Evolutionary conservation across 1,139 yeast genomes (phyloP).

Genomic region (Scheffersomyces illinoinensis): DNA sequence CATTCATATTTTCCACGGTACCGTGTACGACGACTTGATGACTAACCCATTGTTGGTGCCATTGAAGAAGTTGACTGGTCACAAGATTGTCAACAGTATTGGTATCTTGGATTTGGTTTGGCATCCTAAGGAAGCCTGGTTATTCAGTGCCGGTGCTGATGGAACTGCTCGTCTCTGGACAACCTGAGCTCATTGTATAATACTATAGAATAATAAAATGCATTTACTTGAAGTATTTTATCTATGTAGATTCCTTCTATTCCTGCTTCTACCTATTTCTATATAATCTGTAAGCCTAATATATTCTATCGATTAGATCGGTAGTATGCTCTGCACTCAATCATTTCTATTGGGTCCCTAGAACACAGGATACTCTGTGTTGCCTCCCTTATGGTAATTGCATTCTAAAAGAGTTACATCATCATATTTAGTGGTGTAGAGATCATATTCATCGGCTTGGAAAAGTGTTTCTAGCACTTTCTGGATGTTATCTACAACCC

Average conservation of each 20-base stretch:
- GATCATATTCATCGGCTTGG: slow-evolving; percentile 20
- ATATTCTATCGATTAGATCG: too few relatives aligned
- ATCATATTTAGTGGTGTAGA: slow-evolving; percentile 22
- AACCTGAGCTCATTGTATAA: slow-evolving; percentile 35
- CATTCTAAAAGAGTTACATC: slow-evolving; percentile 16
- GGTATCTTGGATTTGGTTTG: slow-evolving; percentile 91
- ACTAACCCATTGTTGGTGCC: slow-evolving; percentile 96
- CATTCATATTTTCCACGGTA: slow-evolving; percentile 93
- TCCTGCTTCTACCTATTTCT: too few relatives aligned
- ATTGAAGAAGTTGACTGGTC: slow-evolving; percentile 92
- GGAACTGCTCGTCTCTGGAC: slow-evolving; percentile 97
- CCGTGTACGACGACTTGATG: slow-evolving; percentile 94
- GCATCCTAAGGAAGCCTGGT: slow-evolving; percentile 99
- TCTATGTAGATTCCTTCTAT: not conserved
- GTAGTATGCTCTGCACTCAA: too few relatives aligned
- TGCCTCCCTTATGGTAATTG: slow-evolving; percentile 16
- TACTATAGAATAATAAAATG: slow-evolving; percentile 1
- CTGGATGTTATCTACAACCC: slow-evolving; percentile 44
- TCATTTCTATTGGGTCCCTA: not conserved
- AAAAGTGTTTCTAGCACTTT: slow-evolving; percentile 30
- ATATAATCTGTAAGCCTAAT: too few relatives aligned
- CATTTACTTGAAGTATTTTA: not conserved
- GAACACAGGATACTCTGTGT: slow-evolving; percentile 9
- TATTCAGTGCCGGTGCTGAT: slow-evolving; percentile 98
- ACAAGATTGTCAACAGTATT: slow-evolving; percentile 71